Conservation (phyloP, 2,329 filamentous ascomycete species). For the Cladosporium sphaerospermum region DNA sequence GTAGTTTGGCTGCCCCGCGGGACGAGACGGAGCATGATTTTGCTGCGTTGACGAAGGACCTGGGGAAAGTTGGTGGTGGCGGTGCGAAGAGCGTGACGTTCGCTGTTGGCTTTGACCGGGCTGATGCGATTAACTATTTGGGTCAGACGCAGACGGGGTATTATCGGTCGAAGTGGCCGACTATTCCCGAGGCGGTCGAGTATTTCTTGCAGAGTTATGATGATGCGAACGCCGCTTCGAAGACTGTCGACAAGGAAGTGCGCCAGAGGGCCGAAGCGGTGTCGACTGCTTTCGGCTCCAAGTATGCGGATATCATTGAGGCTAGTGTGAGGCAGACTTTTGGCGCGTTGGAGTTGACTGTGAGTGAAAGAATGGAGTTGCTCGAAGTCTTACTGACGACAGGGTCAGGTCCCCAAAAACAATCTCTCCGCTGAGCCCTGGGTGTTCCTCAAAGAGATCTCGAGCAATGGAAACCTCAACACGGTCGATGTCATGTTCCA, state of each 20-base stretch:
- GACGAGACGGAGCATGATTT: conserved; percentile 8
- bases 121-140: conserved; percentile 21
- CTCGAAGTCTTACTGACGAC: not conserved
- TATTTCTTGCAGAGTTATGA: conserved; percentile 20
- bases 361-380: conserved; percentile 1
- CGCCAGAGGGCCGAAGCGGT: conserved; percentile 19
- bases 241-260: conserved; percentile 18
- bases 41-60: conserved; percentile 16
- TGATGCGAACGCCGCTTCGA: conserved; percentile 13
- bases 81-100: conserved; percentile 16
- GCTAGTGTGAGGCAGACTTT: conserved; percentile 24
- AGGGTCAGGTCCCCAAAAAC: conserved; percentile 15
- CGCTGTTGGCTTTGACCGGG: conserved; percentile 20
- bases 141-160: conserved; percentile 21
- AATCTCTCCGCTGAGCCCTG: conserved; percentile 17
- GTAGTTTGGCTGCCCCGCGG: not conserved
- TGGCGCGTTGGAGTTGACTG: conserved; percentile 23
- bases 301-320: conserved; percentile 26
- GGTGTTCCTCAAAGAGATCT: conserved; percentile 54
- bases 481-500: conserved; percentile 65
- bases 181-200: conserved; percentile 16
- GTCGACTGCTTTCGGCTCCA: conserved; percentile 17
- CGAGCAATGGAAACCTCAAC: conserved; percentile 49
- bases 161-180: conserved; percentile 21
- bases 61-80: conserved; percentile 12